Conservation (phyloP, 768 basidiomycete species). For the Tulasnella sp. region DNA sequence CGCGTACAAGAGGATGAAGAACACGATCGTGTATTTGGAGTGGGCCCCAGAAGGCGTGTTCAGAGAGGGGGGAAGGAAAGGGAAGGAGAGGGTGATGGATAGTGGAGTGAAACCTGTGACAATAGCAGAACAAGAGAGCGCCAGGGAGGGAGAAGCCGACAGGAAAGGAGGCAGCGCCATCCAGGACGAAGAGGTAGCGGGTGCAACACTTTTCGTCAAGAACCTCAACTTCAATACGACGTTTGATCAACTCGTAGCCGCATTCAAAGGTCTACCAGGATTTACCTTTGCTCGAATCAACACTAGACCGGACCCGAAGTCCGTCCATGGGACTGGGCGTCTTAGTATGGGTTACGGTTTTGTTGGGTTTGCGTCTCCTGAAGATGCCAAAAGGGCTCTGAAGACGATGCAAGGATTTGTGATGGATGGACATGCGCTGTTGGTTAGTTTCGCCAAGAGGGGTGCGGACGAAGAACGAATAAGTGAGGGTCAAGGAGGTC, state of each 20-base stretch:
- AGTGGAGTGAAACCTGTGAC: slow-evolving; percentile 33
- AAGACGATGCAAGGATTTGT: slow-evolving; percentile 72
- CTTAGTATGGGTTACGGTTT: slow-evolving; percentile 97
- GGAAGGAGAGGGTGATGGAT: slow-evolving; percentile 21
- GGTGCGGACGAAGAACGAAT: slow-evolving; percentile 46
- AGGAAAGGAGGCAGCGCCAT: slow-evolving; percentile 22
- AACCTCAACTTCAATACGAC: slow-evolving; percentile 93
- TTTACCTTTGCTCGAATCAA: slow-evolving; percentile 86
- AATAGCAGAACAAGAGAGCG: slow-evolving; percentile 37
- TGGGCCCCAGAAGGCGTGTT: slow-evolving; percentile 86
- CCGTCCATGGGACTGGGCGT: slow-evolving; percentile 42
- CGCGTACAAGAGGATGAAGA: slow-evolving; percentile 81
- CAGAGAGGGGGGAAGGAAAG: slow-evolving; percentile 20
- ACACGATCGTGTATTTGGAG: slow-evolving; percentile 86
- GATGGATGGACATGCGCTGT: slow-evolving; percentile 78
- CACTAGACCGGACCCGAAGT: slow-evolving; percentile 79
- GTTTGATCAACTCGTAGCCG: slow-evolving; percentile 54
- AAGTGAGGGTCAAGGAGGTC: slow-evolving; percentile 18
- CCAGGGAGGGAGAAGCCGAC: slow-evolving; percentile 22
- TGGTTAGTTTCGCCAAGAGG: slow-evolving; percentile 79
- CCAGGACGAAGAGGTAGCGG: slow-evolving; percentile 33
- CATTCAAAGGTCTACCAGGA: slow-evolving; percentile 66
- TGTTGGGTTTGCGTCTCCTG: slow-evolving; percentile 73
- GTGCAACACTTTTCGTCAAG: slow-evolving; percentile 88
- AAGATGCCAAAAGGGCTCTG: slow-evolving; percentile 65